Evolutionary conservation across 2,329 filamentous ascomycete genomes (phyloP).

Genomic region (Aspergillus japonicus): DNA sequence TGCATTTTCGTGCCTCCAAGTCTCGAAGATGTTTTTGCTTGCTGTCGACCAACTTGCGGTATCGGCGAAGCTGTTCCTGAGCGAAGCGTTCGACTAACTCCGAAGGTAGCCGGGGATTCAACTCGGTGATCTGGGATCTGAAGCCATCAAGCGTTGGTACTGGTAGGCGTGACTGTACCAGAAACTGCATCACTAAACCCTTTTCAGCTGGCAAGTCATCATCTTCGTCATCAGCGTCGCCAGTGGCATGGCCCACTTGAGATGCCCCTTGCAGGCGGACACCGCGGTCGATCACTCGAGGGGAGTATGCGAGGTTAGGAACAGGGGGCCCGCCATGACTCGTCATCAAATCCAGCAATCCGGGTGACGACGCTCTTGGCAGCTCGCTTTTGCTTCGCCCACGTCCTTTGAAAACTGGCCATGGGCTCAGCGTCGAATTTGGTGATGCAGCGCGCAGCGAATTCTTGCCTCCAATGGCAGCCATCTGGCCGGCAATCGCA

Average conservation of each 20-base stretch:
- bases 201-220: constrained; percentile 59
- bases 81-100: constrained; percentile 77
- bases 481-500: constrained; percentile 47
- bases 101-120: constrained; percentile 71
- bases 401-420: constrained; percentile 49
- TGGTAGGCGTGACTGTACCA: constrained; percentile 64
- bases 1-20: constrained; percentile 58
- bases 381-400: constrained; percentile 60
- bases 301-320: constrained; percentile 51
- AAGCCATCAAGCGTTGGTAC: constrained; percentile 75
- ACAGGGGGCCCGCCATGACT: constrained; percentile 60
- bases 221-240: constrained; percentile 53
- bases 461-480: constrained; percentile 51
- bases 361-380: constrained; percentile 41
- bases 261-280: constrained; percentile 13
- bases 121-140: constrained; percentile 65
- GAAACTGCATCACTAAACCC: constrained; percentile 61
- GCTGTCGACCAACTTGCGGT: constrained; percentile 70
- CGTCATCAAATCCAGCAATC: constrained; percentile 56
- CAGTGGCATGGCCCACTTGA: constrained; percentile 20
- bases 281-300: constrained; percentile 26
- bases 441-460: constrained; percentile 55
- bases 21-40: constrained; percentile 68
- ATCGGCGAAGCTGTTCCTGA: constrained; percentile 74
- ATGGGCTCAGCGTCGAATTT: constrained; percentile 38